These are phyloP conservation scores for Trametes elegans DNA, from an alignment of 768 basidiomycete genomes.

Conservation along the genomic window DNA sequence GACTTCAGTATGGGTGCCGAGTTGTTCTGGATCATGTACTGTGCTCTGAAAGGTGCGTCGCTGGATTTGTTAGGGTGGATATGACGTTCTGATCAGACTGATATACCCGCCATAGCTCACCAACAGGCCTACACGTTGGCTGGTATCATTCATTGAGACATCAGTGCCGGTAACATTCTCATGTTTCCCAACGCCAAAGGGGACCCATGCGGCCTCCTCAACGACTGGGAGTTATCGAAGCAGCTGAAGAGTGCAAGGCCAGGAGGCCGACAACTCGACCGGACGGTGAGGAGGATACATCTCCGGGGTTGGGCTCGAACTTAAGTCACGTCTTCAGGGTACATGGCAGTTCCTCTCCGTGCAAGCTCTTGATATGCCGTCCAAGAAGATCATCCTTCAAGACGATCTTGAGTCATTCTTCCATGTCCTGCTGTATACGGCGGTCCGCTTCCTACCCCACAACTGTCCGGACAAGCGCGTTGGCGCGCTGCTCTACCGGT, in stretches of 20 bases:
- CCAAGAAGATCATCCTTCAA: too few relatives aligned
- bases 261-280: constrained; percentile 2
- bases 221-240: constrained; percentile 14
- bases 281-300: constrained; percentile 10
- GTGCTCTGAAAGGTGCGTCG: not conserved
- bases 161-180: constrained; percentile 11
- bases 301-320: too few relatives aligned
- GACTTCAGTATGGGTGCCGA: not conserved
- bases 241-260: not conserved
- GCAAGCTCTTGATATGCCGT: too few relatives aligned
- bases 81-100: too few relatives aligned
- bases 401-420: too few relatives aligned
- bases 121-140: not conserved
- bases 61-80: too few relatives aligned
- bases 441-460: too few relatives aligned
- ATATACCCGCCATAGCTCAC: not conserved
- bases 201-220: not conserved
- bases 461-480: too few relatives aligned
- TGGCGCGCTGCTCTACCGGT: too few relatives aligned
- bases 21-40: not conserved
- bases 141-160: constrained; percentile 11
- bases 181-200: not conserved
- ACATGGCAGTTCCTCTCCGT: too few relatives aligned
- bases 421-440: too few relatives aligned
- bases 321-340: too few relatives aligned